Evolutionary conservation across 2,329 filamentous ascomycete species (phyloP).

Genomic region (Pseudogymnoascus sp.): DNA sequence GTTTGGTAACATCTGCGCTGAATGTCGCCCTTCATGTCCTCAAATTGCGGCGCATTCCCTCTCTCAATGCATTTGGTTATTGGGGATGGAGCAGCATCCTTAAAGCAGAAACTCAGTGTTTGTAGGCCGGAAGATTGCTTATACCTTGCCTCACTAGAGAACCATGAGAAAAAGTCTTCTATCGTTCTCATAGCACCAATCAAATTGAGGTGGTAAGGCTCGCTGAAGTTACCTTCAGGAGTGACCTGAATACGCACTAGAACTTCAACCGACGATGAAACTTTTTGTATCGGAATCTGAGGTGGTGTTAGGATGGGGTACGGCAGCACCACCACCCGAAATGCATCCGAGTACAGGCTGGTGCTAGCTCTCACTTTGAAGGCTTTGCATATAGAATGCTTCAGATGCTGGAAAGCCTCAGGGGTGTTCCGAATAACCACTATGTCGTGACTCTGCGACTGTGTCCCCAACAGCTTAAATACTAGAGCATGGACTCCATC

Average conservation of each 20-base stretch:
- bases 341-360: background rate
- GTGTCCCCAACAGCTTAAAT: background rate
- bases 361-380: background rate
- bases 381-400: background rate
- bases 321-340: background rate
- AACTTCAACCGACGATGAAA: background rate
- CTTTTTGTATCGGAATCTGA: background rate
- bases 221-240: background rate
- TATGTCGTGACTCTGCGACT: background rate
- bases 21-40: too few relatives aligned
- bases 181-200: background rate
- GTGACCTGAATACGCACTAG: background rate
- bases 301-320: background rate
- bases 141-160: background rate
- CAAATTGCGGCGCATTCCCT: background rate
- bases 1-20: too few relatives aligned
- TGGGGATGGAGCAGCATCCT: background rate
- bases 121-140: background rate
- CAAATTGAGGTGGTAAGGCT: background rate
- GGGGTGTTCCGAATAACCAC: background rate
- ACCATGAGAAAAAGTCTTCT: background rate
- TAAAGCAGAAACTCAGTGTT: background rate
- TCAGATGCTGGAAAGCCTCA: background rate
- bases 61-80: background rate
- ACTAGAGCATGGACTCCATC: background rate